Conservation (phyloP, 805 yeast genomes). For the Yarrowia phangngaensis region DNA sequence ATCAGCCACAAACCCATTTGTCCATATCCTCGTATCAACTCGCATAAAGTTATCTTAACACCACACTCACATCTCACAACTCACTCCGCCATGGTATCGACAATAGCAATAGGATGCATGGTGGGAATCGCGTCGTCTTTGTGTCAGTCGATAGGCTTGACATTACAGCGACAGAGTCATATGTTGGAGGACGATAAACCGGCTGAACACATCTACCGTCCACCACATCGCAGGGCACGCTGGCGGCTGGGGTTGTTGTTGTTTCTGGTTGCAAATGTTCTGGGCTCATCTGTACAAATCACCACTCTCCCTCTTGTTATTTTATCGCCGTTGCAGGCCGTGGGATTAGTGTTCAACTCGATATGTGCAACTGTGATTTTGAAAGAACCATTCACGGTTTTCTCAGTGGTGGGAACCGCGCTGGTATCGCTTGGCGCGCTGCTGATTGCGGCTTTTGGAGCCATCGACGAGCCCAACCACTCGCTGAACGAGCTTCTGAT, state of each 20-base stretch:
- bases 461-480: conserved; percentile 52
- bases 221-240: conserved; percentile 39
- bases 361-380: conserved; percentile 64
- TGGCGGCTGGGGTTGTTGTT: conserved; percentile 74
- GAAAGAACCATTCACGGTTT: conserved; percentile 60
- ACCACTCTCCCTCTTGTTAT: conserved; percentile 78
- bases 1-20: no score
- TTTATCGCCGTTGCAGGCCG: conserved; percentile 77
- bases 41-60: no score
- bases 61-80: neutral
- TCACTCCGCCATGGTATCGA: neutral
- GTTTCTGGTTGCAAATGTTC: conserved; percentile 66
- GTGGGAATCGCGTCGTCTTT: conserved; percentile 76
- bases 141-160: conserved; percentile 74
- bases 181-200: conserved; percentile 39
- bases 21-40: no score
- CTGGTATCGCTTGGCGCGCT: conserved; percentile 71
- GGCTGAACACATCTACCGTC: conserved; percentile 41
- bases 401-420: conserved; percentile 60
- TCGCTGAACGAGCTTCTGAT: conserved; percentile 47
- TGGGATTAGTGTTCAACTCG: conserved; percentile 84
- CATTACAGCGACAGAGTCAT: conserved; percentile 73
- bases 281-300: conserved; percentile 80
- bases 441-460: conserved; percentile 70
- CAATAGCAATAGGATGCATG: conserved; percentile 47